phyloP scores from a whole-genome alignment of 177 flowering plant species.

The Vitis hybrid region DNA sequence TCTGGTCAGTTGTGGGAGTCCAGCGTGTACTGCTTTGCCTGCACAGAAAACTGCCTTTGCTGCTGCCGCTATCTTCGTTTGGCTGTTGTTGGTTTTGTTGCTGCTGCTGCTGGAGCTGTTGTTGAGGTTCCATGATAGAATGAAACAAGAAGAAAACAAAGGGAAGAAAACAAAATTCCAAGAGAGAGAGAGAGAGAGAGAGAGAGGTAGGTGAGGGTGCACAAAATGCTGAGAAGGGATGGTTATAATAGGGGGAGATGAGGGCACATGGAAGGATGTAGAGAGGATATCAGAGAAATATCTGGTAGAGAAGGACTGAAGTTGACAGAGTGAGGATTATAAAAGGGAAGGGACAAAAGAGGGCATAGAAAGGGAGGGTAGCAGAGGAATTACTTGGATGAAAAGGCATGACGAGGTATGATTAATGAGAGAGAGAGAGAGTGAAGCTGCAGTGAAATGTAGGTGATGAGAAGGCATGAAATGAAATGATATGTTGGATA shows the following conservation, averaged over 20 bases:
- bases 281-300: conserved; percentile 61
- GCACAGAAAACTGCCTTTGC: conserved; percentile 45
- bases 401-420: conserved; percentile 42
- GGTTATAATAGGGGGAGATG: conserved; percentile 20
- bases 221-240: background rate
- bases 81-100: conserved; percentile 24
- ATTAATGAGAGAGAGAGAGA: conserved; percentile 18
- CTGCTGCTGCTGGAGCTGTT: conserved; percentile 24
- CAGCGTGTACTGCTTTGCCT: conserved; percentile 86
- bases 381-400: conserved; percentile 61
- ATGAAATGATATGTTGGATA: conserved; percentile 17
- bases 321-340: conserved; percentile 59
- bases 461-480: background rate
- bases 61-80: conserved; percentile 26
- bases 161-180: conserved; percentile 21
- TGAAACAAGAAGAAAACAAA: conserved; percentile 20
- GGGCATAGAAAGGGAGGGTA: conserved; percentile 56
- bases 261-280: conserved; percentile 39
- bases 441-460: conserved; percentile 3
- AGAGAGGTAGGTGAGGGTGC: background rate
- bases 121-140: conserved; percentile 46
- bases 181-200: conserved; percentile 13
- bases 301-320: conserved; percentile 95
- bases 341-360: conserved; percentile 88
- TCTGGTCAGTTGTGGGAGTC: conserved; percentile 94